Evolutionary conservation across 2,329 filamentous ascomycete species (phyloP).

Genomic region (Fusarium sororula): DNA sequence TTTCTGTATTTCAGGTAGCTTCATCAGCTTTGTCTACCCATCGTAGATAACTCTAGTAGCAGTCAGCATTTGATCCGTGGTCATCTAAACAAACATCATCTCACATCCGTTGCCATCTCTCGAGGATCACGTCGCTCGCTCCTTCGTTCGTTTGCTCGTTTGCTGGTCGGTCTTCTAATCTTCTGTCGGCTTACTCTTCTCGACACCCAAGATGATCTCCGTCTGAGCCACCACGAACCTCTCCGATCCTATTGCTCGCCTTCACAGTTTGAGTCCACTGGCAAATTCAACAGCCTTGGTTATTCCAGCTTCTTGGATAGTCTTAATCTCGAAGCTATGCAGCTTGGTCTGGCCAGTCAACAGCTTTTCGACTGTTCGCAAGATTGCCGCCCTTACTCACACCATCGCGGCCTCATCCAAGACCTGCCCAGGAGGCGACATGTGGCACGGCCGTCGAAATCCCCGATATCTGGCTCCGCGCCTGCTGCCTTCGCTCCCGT

Average conservation of each 20-base stretch:
- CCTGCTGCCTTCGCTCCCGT: constrained; percentile 31
- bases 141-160: constrained; percentile 24
- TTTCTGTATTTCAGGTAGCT: constrained; percentile 23
- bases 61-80: constrained; percentile 12
- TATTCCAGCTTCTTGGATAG: constrained; percentile 12
- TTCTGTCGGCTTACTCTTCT: constrained; percentile 14
- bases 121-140: constrained; percentile 33
- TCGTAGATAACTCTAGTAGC: constrained; percentile 16
- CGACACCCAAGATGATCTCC: constrained; percentile 38
- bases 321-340: constrained; percentile 36
- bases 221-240: constrained; percentile 29
- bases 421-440: constrained; percentile 31
- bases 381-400: constrained; percentile 18
- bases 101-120: constrained; percentile 6
- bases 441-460: constrained; percentile 32
- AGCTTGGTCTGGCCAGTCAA: constrained; percentile 35
- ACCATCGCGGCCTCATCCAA: constrained; percentile 24
- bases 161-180: constrained; percentile 20
- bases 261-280: constrained; percentile 7
- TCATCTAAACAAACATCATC: constrained; percentile 13
- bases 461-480: constrained; percentile 25
- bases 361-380: constrained; percentile 33
- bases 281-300: constrained; percentile 8
- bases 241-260: constrained; percentile 19
- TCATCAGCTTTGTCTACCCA: constrained; percentile 12